These are phyloP conservation scores for Globisporangium polare DNA, from an alignment of 352 stramenopile species.

Conservation along the genomic window DNA sequence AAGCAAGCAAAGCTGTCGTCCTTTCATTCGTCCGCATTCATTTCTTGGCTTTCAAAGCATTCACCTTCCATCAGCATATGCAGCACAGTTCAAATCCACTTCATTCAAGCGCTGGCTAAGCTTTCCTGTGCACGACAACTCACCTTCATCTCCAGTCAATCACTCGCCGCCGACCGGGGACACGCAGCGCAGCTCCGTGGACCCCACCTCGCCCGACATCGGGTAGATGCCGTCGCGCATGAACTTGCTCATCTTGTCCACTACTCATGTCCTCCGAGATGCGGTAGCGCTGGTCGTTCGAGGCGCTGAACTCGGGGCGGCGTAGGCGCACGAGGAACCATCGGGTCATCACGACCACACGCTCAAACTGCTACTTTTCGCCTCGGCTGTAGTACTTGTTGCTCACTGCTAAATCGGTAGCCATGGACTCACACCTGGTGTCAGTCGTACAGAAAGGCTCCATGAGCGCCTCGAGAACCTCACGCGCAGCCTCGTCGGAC, in stretches of 20 bases:
- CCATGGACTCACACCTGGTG: no score
- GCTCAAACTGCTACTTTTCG: no score
- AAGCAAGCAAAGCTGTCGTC: no score
- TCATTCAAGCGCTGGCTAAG: not conserved
- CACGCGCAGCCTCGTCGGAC: constrained; percentile 19
- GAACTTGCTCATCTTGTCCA: constrained; percentile 7
- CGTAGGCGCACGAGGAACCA: no score
- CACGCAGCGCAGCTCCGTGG: not conserved
- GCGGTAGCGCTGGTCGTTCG: no score
- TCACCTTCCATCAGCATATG: not conserved
- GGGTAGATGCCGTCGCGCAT: constrained; percentile 6
- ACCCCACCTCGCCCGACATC: not conserved
- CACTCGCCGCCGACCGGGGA: not conserved
- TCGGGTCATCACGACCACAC: no score
- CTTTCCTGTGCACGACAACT: not conserved
- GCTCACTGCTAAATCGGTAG: no score
- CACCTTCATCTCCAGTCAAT: not conserved
- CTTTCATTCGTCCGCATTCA: no score
- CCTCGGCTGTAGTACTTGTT: no score
- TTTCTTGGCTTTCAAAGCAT: not conserved
- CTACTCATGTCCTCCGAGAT: constrained; percentile 3
- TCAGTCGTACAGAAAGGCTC: not conserved
- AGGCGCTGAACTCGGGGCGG: no score
- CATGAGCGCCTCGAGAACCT: constrained; percentile 15
- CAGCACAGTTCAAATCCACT: not conserved